Evolutionary conservation across 768 basidiomycete species (phyloP).

Genomic region (Pleurotus cornucopiae): DNA sequence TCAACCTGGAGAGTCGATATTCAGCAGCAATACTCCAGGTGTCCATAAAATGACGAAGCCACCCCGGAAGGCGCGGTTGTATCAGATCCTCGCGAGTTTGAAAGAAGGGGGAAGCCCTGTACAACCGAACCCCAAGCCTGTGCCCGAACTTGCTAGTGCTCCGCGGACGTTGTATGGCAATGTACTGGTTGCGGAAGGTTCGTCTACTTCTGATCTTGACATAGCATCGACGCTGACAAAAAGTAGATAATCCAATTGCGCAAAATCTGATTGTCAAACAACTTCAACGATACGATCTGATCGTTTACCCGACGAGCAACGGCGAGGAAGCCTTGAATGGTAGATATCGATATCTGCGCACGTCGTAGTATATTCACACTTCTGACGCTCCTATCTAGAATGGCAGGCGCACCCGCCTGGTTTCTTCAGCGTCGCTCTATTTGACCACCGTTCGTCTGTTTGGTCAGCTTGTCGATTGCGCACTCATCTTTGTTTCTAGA

Average conservation of each 20-base stretch:
- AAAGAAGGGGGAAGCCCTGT: slow-evolving; percentile 38
- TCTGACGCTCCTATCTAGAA: slow-evolving; percentile 30
- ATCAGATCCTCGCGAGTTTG: slow-evolving; percentile 57
- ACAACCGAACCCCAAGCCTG: slow-evolving; percentile 34
- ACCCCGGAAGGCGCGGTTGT: slow-evolving; percentile 52
- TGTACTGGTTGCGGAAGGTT: slow-evolving; percentile 71
- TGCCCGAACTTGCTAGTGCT: slow-evolving; percentile 41
- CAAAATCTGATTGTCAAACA: slow-evolving; percentile 66
- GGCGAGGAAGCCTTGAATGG: slow-evolving; percentile 65
- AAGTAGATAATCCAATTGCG: slow-evolving; percentile 64
- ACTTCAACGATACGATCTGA: slow-evolving; percentile 55
- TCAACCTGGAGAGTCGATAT: slow-evolving; percentile 45
- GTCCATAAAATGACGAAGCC: slow-evolving; percentile 71
- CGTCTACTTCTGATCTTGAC: slow-evolving; percentile 3
- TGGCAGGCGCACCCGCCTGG: slow-evolving; percentile 69
- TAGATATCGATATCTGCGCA: slow-evolving; percentile 17
- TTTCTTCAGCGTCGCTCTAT: slow-evolving; percentile 65
- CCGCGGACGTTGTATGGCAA: slow-evolving; percentile 61
- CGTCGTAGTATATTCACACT: neutral
- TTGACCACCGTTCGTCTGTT: slow-evolving; percentile 62
- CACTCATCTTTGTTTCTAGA: slow-evolving; percentile 33
- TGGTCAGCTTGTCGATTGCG: neutral
- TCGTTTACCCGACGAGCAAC: slow-evolving; percentile 59
- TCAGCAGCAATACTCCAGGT: slow-evolving; percentile 47
- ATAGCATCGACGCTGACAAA: neutral